phyloP scores from a whole-genome alignment of 2,329 filamentous ascomycete species.

The Calycina herbarum region DNA sequence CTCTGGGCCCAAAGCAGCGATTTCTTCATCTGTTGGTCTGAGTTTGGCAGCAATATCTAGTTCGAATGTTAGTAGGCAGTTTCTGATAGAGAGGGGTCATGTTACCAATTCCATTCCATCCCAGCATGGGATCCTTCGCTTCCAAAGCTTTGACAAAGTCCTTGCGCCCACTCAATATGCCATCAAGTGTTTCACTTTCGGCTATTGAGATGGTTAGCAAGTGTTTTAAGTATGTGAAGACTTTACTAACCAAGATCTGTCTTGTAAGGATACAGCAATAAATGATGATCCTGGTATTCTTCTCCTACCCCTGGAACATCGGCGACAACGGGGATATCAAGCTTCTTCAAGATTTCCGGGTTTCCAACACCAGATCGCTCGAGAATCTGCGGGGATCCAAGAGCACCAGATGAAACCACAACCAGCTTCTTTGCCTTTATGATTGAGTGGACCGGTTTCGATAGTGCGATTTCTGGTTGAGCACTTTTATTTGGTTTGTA shows the following conservation, averaged over 20 bases:
- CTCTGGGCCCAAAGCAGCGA: slow-evolving; percentile 51
- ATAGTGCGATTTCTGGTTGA: slow-evolving; percentile 37
- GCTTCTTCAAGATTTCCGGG: slow-evolving; percentile 47
- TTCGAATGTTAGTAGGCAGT: slow-evolving; percentile 4
- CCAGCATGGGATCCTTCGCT: slow-evolving; percentile 50
- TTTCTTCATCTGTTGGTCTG: slow-evolving; percentile 55
- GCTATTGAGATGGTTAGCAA: slow-evolving; percentile 29
- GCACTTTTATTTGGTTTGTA: slow-evolving; percentile 51
- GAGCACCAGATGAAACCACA: slow-evolving; percentile 44
- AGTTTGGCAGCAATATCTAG: slow-evolving; percentile 56
- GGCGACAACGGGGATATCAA: slow-evolving; percentile 47
- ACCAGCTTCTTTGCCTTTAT: slow-evolving; percentile 57
- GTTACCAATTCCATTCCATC: slow-evolving; percentile 53
- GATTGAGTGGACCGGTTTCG: slow-evolving; percentile 36
- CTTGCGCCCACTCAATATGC: slow-evolving; percentile 49
- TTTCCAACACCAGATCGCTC: slow-evolving; percentile 64
- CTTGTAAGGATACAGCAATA: slow-evolving; percentile 54
- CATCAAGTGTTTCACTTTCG: slow-evolving; percentile 53
- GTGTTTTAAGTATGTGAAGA: no score
- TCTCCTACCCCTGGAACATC: slow-evolving; percentile 54
- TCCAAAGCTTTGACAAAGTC: slow-evolving; percentile 47
- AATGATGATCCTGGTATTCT: slow-evolving; percentile 57
- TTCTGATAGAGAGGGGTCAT: background rate
- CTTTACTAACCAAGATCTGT: slow-evolving; percentile 28
- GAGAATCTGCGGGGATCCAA: slow-evolving; percentile 47